Evolutionary conservation across 2,329 filamentous ascomycete species (phyloP).

Genomic region (Beauveria rudraprayagi): DNA sequence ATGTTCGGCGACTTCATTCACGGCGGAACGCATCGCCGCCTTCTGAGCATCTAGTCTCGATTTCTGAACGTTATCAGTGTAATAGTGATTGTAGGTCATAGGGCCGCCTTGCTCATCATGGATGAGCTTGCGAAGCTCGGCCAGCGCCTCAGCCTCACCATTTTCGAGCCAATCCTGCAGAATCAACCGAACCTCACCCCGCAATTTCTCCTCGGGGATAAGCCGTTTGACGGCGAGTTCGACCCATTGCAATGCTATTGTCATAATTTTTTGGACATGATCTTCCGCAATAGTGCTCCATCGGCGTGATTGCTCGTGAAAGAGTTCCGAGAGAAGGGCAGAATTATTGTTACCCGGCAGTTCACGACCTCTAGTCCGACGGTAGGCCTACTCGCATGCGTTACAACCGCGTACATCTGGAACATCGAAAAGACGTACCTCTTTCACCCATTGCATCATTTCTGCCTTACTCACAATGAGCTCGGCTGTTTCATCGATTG

Average conservation of each 20-base stretch:
- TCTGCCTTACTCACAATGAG: not conserved
- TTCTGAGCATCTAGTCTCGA: not conserved
- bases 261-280: not conserved
- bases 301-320: not conserved
- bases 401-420: not conserved
- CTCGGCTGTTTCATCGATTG: not conserved
- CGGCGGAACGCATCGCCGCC: not conserved
- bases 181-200: not conserved
- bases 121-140: not conserved
- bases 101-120: not conserved
- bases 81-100: not conserved
- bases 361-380: not conserved
- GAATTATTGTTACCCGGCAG: not conserved
- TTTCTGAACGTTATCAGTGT: not conserved
- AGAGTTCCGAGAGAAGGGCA: not conserved
- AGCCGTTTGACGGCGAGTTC: not conserved
- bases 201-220: not conserved
- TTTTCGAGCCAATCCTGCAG: not conserved
- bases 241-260: not conserved
- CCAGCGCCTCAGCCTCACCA: not conserved
- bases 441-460: not conserved
- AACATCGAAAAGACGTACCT: not conserved
- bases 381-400: not conserved
- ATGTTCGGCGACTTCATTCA: not conserved
- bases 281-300: not conserved